Base-by-base conservation (phyloP, 1,284 basidiomycete genomes). In the Apiotrichum mycotoxinovorans region DNA sequence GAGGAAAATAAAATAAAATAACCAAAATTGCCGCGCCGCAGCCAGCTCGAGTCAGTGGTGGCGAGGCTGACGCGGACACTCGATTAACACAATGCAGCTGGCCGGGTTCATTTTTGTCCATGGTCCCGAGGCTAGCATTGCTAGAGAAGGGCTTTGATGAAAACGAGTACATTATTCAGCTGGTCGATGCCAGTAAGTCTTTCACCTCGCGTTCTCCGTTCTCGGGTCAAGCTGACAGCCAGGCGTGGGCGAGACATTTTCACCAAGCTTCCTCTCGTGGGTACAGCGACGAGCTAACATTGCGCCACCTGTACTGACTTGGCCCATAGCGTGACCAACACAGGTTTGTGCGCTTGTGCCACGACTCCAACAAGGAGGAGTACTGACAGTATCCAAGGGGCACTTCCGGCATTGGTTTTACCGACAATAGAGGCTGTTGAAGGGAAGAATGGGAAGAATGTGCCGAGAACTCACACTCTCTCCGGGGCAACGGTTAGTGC, bases 391-490 rank as follows among this genome's bases (percentile, higher is more conserved):
- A 5, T 23, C 22, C 15, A 18, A 55, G 54, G 34, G 22, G 38
- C 42, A 2, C 44, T 93, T 0, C 91, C 91, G 7, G 87, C 87
- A 0, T 79, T 95, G 43, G 85, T 92, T 23, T 89, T 92, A 4
- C 91, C 91, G 0, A 78, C 89, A 20, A 79, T 35, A 10, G 47
- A 40, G 15, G 37, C 37, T 12, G 4, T 49, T 85, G 65, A 26
- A 3, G 47, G 35, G 4, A 26, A 26, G 34, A 48, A 35, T 20
- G 33, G 37, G 15, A 26, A 49, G 15, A 49, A 40, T 40, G 34
- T 49, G 2, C 12, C 33, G 7, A 22, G 34, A 20, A 38, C 37
- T 3, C 47, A 49, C 3, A 40, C 47, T 26, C 88, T 7, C 76
- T 93, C 54, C 84, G 84, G 34, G 4, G 41, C 51, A 3, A 18